Evolutionary conservation across 371 early-diverging fungal genomes (phyloP).

Genomic region (Mortierella sp.): DNA sequence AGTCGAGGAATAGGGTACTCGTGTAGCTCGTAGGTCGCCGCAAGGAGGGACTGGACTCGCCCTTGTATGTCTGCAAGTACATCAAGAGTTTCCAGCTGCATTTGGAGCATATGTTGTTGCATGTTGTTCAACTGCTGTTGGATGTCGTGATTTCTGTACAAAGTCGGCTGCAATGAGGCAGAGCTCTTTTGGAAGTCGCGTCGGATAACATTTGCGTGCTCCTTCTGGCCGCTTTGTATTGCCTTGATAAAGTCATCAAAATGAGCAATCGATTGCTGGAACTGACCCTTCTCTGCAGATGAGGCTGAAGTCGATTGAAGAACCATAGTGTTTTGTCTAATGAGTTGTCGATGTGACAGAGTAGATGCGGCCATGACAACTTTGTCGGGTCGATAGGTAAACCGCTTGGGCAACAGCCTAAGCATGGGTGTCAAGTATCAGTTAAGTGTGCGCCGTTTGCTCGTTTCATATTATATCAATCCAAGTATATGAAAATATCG

Average conservation of each 20-base stretch:
- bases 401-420: conserved; percentile 14
- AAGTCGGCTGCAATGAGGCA: too few relatives aligned
- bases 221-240: conserved; percentile 1
- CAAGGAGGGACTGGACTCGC: too few relatives aligned
- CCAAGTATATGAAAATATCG: neutral
- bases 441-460: neutral
- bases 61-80: too few relatives aligned
- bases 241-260: neutral
- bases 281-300: neutral
- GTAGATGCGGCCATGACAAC: neutral
- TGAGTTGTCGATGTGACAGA: neutral
- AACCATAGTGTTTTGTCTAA: neutral
- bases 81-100: too few relatives aligned
- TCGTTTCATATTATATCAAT: neutral
- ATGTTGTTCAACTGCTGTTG: too few relatives aligned
- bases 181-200: conserved; percentile 12
- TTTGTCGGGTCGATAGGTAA: neutral
- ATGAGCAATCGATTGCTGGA: conserved; percentile 11
- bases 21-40: too few relatives aligned
- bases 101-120: too few relatives aligned
- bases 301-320: conserved; percentile 6
- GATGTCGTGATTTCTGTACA: too few relatives aligned
- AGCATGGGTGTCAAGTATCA: neutral
- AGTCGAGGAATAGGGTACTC: too few relatives aligned
- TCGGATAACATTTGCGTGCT: conserved; percentile 11